Base-by-base conservation (phyloP, 2,329 filamentous ascomycete genomes). In the Coniochaeta hoffmannii region DNA sequence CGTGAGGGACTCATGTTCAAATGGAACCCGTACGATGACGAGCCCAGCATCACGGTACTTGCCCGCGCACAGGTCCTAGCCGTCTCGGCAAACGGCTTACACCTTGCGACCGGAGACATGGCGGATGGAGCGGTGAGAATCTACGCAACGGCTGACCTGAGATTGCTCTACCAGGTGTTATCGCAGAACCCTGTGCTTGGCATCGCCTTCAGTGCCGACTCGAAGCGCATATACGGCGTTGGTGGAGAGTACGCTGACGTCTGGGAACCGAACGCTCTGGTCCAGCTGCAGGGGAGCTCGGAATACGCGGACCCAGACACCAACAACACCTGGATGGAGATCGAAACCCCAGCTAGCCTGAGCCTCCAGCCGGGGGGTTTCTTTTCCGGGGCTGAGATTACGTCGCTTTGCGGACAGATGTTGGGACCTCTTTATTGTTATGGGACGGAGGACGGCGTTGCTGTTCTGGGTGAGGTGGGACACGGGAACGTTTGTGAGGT, bases 1-100 rank as follows among this genome's bases (percentile, higher is more conserved):
- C 60, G 63, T 15, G 67, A 66, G 53, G 69, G 69, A 0, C 41
- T 61, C 8, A 50, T 74, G 4, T 72, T 73, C 57, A 71, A 68
- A 58, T 72, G 68, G 69, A 55, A 65, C 50, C 66, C 66, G 7
- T 62, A 68, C 24, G 62, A 65, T 5, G 62, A 62, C 38, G 61
- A 68, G 17, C 53, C 57, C 12, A 51, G 7, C 14, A 59, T 65
- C n/a, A 65, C 65, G 44, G 35, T 64, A 14, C 22, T 55, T 9
- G 59, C 59, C 1, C 60, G 59, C 9, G 66, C 63, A 32, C 35
- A 59, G 8, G 58, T 53, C 36, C 38, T 70, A 4, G 51, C 61
- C 0, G 53, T 67, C 9, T 69, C 59, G 56, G 50, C 24, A 17
- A 64, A 70, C 32, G 66, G 69, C 1, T 59, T 61, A 9, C 56